Evolutionary conservation across 2,329 filamentous ascomycete genomes (phyloP).

Genomic region (Domatiomyces catenatus): DNA sequence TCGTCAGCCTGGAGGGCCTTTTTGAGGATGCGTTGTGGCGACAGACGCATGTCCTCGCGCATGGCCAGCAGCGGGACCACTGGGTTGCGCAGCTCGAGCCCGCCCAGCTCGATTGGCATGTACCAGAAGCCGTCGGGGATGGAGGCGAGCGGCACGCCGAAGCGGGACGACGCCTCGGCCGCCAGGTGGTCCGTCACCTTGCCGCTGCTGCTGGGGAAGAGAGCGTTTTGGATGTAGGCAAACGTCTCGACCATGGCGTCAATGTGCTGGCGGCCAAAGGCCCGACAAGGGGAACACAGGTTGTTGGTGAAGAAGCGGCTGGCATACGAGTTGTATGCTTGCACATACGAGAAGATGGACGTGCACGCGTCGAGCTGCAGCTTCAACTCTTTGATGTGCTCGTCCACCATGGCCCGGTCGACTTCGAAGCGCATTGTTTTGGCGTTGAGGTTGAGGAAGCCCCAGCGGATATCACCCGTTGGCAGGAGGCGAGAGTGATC

Average conservation of each 20-base stretch:
- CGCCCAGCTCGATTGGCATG: slow-evolving; percentile 37
- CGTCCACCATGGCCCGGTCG: slow-evolving; percentile 42
- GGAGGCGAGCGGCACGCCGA: slow-evolving; percentile 28
- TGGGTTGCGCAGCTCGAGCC: slow-evolving; percentile 35
- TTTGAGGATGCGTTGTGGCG: slow-evolving; percentile 22
- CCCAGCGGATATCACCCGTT: slow-evolving; percentile 41
- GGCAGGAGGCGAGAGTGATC: slow-evolving; percentile 31
- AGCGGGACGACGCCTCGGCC: slow-evolving; percentile 36
- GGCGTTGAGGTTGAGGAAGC: slow-evolving; percentile 42
- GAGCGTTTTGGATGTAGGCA: slow-evolving; percentile 34
- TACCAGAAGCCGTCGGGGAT: slow-evolving; percentile 39
- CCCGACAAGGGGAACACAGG: slow-evolving; percentile 40
- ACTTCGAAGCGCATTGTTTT: slow-evolving; percentile 42
- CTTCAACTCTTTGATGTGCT: slow-evolving; percentile 44
- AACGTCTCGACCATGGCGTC: slow-evolving; percentile 40
- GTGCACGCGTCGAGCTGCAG: slow-evolving; percentile 41
- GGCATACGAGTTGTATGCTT: slow-evolving; percentile 46
- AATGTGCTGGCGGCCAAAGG: slow-evolving; percentile 40
- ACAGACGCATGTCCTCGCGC: slow-evolving; percentile 27
- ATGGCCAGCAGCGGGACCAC: slow-evolving; percentile 35
- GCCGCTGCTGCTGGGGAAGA: slow-evolving; percentile 28
- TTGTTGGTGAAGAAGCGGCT: slow-evolving; percentile 43
- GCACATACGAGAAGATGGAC: slow-evolving; percentile 43
- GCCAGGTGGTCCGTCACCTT: slow-evolving; percentile 44
- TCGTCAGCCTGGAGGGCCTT: slow-evolving; percentile 31